Evolutionary conservation across 176 grass and related monocot species (phyloP), one percentile per base, ranked within the genome.

Genomic region (Zea luxurians): DNA sequence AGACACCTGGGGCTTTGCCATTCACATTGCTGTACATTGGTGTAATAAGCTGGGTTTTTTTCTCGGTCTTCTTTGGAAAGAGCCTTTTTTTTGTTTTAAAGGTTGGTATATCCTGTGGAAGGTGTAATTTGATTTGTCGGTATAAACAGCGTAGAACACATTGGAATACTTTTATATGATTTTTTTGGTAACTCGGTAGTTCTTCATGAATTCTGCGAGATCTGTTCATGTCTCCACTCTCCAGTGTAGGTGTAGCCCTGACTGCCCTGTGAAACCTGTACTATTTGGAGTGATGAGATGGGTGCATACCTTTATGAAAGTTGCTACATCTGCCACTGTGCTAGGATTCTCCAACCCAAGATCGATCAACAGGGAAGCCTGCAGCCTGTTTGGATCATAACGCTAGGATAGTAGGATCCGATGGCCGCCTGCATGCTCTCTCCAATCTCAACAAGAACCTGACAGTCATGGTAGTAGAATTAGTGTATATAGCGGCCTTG

Each of bases 11-110:
- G 13, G 12, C 13, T 55, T 74, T 41, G 11, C 54, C 70, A 70
- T 68, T 66, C 37, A 17, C 43, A 54, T 45, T 68, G 12, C 47
- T 89, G 70, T 92, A 82, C 57, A 80, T 78, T 70, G 50, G 70
- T 89, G 71, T 82, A 65, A 75, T 76, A 65, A 82, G 72, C 79
- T 84, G 13, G 12, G 36, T 83, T 64, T 50, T 47, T 50, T 83
- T 4, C 4, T 12, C 2, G 20, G 68, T 49, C 15, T 37, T 48
- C 0, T 77, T 48, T 38, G 8, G 7, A 63, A 48, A 77, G 45
- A 12, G 36, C 1, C 0, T 11, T 77, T 65, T 63, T 42, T 77
- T 83, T 66, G 36, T 88, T 65, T 17, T 70, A 71, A 69, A 76
- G 80, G 58, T 75, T 88, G 34, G 41, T 68, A 12, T 75, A 16